Base-by-base conservation (phyloP, 2,329 filamentous ascomycete genomes). In the Colletotrichum liriopes region DNA sequence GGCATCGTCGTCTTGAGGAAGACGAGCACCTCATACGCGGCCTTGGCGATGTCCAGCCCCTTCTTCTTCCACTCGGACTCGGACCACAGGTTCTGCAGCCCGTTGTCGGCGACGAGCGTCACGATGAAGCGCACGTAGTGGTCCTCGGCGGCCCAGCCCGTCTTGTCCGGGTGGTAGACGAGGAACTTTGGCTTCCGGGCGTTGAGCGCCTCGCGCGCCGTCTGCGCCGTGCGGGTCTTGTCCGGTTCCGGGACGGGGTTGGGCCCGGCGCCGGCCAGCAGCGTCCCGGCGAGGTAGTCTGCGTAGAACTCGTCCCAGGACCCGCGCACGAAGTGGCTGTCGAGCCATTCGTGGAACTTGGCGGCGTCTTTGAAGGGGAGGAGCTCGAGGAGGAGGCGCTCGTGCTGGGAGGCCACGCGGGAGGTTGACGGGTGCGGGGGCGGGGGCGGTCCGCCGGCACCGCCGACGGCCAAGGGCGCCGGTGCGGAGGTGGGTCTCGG, bases 91-190 rank as follows among this genome's bases (percentile, higher is more conserved):
- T 75, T 74, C 64, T 76, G 77, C 56, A 83, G 74, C 73, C 80
- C 74, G 65, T 81, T 82, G 73, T 83, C 81, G 35, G 68, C 65
- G n/a, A 82, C 72, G 45, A 82, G 77, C 35, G 79, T 79, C 54
- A 77, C 77, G 49, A 84, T 79, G 77, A 84, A 84, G 45, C 82
- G 81, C 51, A 83, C 77, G 56, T 81, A 74, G 72, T 84, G 82
- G 70, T 84, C 82, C 60, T 83, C 78, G 52, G 73, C 59, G 26
- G 78, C 78, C 82, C 82, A 84, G 35, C 68, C 76, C 2, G 71
- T 69, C 78, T 84, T 84, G 67, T 81, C 77, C 32, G 82, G 81
- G 73, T 82, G 77, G 74, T 82, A 82, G 29, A 81, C 74, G 12
- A 82, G 73, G 72, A 77, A 83, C 69, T 78, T 79, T 64, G 76